Evolutionary conservation across 2,329 filamentous ascomycete genomes (phyloP).

Genomic region (Aureobasidium mangrovei): DNA sequence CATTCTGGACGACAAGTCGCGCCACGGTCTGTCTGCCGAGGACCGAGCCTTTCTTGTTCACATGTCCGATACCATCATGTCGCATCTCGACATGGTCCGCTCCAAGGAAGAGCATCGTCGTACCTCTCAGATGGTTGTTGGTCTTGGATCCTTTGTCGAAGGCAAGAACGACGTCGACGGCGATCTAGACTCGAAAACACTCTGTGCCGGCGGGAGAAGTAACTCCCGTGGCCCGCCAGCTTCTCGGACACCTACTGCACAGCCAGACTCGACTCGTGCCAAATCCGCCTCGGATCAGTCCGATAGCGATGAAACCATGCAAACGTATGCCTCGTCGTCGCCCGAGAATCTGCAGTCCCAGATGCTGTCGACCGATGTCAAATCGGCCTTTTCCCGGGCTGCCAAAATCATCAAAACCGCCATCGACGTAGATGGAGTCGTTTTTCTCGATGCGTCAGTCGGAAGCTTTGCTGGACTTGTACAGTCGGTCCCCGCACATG

Average conservation of each 20-base stretch:
- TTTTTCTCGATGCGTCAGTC: slow-evolving; percentile 32
- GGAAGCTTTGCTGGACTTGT: slow-evolving; percentile 22
- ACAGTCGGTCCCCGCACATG: neutral
- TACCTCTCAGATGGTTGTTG: slow-evolving; percentile 47
- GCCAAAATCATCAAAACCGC: slow-evolving; percentile 41
- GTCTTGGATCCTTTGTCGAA: slow-evolving; percentile 40
- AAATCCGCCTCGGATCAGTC: too few species aligned
- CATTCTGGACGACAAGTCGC: slow-evolving; percentile 49
- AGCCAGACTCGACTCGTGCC: too few species aligned
- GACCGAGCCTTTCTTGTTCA: slow-evolving; percentile 49
- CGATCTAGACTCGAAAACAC: neutral
- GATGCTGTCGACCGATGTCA: slow-evolving; percentile 18
- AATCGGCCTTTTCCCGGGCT: slow-evolving; percentile 37
- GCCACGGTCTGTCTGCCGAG: slow-evolving; percentile 40
- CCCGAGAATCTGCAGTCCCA: neutral
- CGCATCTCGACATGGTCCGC: slow-evolving; percentile 51
- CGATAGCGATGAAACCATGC: too few species aligned
- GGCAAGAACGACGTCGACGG: slow-evolving; percentile 12
- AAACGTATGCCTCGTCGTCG: too few species aligned
- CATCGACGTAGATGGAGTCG: slow-evolving; percentile 41
- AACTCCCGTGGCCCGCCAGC: too few species aligned
- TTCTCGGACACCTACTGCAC: too few species aligned
- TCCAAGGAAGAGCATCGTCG: slow-evolving; percentile 44
- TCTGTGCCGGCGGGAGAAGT: neutral
- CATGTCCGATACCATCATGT: slow-evolving; percentile 49